Base-by-base conservation (phyloP, 306 rosid species). In the Urtica urens region DNA sequence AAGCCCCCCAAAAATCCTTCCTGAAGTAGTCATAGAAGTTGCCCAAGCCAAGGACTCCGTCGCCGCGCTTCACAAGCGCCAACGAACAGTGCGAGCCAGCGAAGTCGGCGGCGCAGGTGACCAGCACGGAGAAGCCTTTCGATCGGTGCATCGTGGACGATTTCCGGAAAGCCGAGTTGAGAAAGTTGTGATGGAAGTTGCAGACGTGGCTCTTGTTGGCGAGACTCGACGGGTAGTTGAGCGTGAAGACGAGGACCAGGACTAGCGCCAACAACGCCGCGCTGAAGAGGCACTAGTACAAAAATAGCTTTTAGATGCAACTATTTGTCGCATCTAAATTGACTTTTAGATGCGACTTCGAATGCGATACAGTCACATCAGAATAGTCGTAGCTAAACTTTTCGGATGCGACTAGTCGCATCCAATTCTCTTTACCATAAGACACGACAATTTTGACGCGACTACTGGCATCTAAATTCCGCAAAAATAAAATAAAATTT, bases 81-180 rank as follows among this genome's bases (percentile, higher is more conserved):
- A 90, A 64, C 0, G 93, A 77, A 53, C 82, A 84, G 74, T 90
- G 97, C 2, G 66, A 14, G 0, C 97, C 95, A 12, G 84, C 70
- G 62, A 90, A 90, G 0, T 93, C 97, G 0, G 76, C 93, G 0
- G 97, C 95, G 3, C 97, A 95, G 10, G 97, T 90, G 2, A 90
- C 95, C 2, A 84, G 75, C 0, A 88, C 77, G 0, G 82, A 66
- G 62, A 90, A 44, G n/a, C 95, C 95, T 22, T 78, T 74, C 7
- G 82, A 78, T 0, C 95, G 77, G 10, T 74, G 80, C 0, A 95
- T 92, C 0, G 87, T 64, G 38, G 99, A 34, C 25, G 96, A 92
- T 57, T 73, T 87, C 0, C 96, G 79, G 31, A 81, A 81, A 67
- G 75, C 65, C 13, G 92, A 83, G 37, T 86, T 61, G 41, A 90